Evolutionary conservation across 2,329 filamentous ascomycete genomes (phyloP), one percentile per base, ranked within the genome.

Genomic region (Fusarium oligoseptatum): DNA sequence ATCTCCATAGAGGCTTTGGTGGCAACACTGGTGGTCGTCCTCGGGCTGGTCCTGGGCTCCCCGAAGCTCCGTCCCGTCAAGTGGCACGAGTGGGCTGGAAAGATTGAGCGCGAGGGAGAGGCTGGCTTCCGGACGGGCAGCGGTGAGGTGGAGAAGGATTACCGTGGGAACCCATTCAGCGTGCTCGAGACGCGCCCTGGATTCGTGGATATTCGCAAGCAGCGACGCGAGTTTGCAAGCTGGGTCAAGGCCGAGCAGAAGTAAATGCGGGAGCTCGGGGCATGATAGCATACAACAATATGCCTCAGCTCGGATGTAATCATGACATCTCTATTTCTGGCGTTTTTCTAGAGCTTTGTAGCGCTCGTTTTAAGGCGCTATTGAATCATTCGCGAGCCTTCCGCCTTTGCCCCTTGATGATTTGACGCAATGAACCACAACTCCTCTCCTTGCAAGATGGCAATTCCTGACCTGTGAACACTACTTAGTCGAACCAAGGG

Each of bases 171-270:
- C 80, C 95, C 95, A 7, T 98, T 95, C 82, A 88, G 86, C 60
- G 87, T 90, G 55, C 83, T 98, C 70, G 96, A 98, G 84, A 92
- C 94, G 69, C 87, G 97, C 76, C 91, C 92, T 56, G 92, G 94
- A 2, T 99, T 98, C 79, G 89, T 95, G 85, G 94, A 99, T 84
- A 94, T 98, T 73, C 92, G 95, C 82, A 93, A 91, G 82, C 88
- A 95, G 84, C 89, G 93, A 80, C 91, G 88, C 80, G 93, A 95
- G 69, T 98, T 97, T 86, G 88, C 90, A 17, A 88, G 92, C 72
- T 97, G 94, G 94, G 89, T 91, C 37, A 88, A 88, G 79, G 81
- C 74, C 6, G 72, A 69, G 17, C 67, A 66, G 73, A 37, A 78
- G 72, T 55, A 76, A 79, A 56, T 79, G 76, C 67, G 55, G 66